Evolutionary conservation across 2,329 filamentous ascomycete genomes (phyloP).

Genomic region (Hymenoscyphus repandus): DNA sequence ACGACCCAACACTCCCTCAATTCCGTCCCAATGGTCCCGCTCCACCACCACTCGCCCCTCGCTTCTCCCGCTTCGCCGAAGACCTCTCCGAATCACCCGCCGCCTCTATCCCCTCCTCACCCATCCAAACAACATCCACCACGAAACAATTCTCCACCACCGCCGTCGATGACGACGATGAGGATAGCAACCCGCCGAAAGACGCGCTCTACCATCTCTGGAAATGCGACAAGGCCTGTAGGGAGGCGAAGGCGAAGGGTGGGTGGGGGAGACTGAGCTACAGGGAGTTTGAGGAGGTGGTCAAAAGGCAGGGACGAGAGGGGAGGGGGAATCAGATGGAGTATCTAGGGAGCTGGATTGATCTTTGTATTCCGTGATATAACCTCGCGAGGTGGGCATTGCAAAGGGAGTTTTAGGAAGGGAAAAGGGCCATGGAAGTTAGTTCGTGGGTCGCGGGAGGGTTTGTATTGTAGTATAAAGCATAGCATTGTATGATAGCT

Average conservation of each 20-base stretch:
- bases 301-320: conserved; percentile 48
- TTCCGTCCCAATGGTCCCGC: conserved; percentile 49
- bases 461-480: neutral
- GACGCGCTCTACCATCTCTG: conserved; percentile 21
- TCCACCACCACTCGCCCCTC: conserved; percentile 7
- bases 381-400: neutral
- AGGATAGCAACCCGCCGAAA: neutral
- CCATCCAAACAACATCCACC: neutral
- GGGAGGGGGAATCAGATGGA: conserved; percentile 61
- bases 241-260: conserved; percentile 65
- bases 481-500: neutral
- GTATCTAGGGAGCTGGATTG: conserved; percentile 88
- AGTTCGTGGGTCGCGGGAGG: neutral
- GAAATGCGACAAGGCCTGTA: conserved; percentile 18
- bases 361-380: conserved; percentile 59
- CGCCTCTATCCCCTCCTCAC: conserved; percentile 4
- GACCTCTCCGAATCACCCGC: conserved; percentile 1
- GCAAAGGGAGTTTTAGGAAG: too few species aligned
- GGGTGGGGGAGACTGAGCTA: conserved; percentile 75
- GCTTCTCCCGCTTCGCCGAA: conserved; percentile 10
- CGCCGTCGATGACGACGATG: too few species aligned
- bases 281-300: conserved; percentile 72
- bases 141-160: neutral
- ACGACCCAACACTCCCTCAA: conserved; percentile 63
- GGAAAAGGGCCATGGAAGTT: too few species aligned